These are phyloP conservation scores for Physcomitrium patens DNA, from an alignment of 225 moss, liverwort and hornwort genomes.

Conservation along the genomic window DNA sequence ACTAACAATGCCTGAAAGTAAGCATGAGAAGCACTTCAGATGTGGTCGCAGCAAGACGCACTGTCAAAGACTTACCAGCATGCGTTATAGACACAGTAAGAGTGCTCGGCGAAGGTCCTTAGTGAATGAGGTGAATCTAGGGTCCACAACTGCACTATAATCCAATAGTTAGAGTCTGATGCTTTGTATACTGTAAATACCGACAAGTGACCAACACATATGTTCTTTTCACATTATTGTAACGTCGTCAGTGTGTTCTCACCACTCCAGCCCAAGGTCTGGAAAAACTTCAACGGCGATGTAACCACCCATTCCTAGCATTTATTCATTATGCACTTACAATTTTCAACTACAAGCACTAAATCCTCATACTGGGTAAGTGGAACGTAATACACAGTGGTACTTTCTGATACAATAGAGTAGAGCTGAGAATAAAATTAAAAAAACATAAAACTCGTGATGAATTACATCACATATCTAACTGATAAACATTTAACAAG, in stretches of 20 bases:
- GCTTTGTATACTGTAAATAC: not conserved
- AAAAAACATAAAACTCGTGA: too few species aligned
- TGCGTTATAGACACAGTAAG: constrained; percentile 95
- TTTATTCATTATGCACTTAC: constrained; percentile 2
- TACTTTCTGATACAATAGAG: too few species aligned
- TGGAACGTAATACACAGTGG: not conserved
- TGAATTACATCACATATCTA: too few species aligned
- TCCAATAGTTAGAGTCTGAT: constrained; percentile 35
- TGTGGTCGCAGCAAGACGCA: constrained; percentile 14
- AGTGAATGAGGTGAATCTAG: constrained; percentile 79
- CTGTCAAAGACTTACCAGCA: constrained; percentile 59
- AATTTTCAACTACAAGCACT: not conserved
- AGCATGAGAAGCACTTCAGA: not conserved
- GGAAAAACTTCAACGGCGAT: too few species aligned
- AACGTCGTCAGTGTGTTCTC: not conserved
- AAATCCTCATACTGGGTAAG: not conserved
- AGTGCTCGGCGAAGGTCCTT: constrained; percentile 89
- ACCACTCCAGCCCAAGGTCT: constrained; percentile 4
- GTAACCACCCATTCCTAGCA: not conserved
- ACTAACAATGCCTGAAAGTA: constrained; percentile 1
- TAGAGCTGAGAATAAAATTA: too few species aligned
- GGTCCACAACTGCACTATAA: constrained; percentile 80
- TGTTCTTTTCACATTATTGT: not conserved
- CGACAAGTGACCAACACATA: constrained; percentile 16
- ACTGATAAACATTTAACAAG: too few species aligned